Percentiles rank a stretch among this genome's conserved stretches.
Conservation (phyloP, 306 rosid species). For the Urtica urens region DNA sequence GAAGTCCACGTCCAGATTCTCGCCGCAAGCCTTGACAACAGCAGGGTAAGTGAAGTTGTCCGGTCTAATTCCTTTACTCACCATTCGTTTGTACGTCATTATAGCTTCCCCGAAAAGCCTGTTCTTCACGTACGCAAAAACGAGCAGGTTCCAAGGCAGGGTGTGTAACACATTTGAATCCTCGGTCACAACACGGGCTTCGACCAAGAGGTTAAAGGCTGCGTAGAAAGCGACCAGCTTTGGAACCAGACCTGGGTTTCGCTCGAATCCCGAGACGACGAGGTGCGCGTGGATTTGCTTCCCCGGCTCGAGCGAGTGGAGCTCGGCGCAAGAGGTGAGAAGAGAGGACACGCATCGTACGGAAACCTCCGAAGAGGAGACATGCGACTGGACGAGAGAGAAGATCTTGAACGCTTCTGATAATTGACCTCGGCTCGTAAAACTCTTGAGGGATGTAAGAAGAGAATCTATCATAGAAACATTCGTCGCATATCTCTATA, state of each 20-base stretch:
- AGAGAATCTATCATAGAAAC: conserved; percentile 50
- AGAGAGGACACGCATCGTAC: conserved; percentile 45
- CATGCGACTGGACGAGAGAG: conserved; percentile 30
- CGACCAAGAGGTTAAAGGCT: conserved; percentile 29
- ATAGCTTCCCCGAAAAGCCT: conserved; percentile 43
- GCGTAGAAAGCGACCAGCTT: conserved; percentile 55
- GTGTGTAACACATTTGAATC: conserved; percentile 40
- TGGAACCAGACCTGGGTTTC: conserved; percentile 45
- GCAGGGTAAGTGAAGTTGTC: conserved; percentile 75
- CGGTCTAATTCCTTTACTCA: conserved; percentile 38
- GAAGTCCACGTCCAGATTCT: conserved; percentile 33
- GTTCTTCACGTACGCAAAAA: conserved; percentile 50
- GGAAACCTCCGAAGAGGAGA: conserved; percentile 25
- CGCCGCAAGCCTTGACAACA: conserved; percentile 85
- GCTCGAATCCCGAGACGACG: conserved; percentile 42
- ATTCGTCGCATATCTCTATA: too few species aligned
- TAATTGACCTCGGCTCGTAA: conserved; percentile 30
- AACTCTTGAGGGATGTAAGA: conserved; percentile 38
- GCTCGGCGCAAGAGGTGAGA: conserved; percentile 38
- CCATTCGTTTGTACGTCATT: conserved; percentile 51
- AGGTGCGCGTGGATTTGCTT: conserved; percentile 61
- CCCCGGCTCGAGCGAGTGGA: conserved; percentile 39
- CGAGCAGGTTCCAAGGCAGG: conserved; percentile 67
- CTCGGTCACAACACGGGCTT: conserved; percentile 42
- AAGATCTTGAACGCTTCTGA: conserved; percentile 50